These are phyloP conservation scores for Allomyces macrogynus DNA, from an alignment of 192 early-diverging fungal species.

Conservation along the genomic window DNA sequence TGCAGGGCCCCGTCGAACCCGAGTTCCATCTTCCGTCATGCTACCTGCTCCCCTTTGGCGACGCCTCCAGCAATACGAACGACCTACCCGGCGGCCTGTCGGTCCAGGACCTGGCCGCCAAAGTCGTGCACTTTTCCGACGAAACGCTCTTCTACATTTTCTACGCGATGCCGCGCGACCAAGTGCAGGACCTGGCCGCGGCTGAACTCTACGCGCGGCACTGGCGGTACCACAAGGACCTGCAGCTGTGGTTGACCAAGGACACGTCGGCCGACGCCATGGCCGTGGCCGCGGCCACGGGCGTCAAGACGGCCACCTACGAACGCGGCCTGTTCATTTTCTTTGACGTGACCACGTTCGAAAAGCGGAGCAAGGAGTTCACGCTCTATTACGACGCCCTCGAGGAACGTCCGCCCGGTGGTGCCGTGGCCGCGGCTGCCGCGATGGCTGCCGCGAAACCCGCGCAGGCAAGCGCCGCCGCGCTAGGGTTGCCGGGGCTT, in stretches of 20 bases:
- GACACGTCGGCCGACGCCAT: slow-evolving; percentile 22
- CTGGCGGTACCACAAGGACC: slow-evolving; percentile 94
- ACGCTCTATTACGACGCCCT: slow-evolving; percentile 67
- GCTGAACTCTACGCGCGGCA: slow-evolving; percentile 81
- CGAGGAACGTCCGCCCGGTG: slow-evolving; percentile 45
- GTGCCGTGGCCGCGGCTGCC: too few species aligned
- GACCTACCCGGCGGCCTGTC: slow-evolving; percentile 32
- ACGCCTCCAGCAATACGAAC: not conserved
- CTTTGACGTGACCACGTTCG: slow-evolving; percentile 81
- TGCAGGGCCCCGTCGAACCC: slow-evolving; percentile 49
- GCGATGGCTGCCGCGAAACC: not conserved
- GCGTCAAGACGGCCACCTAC: slow-evolving; percentile 34
- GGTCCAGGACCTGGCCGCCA: slow-evolving; percentile 37
- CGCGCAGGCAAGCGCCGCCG: too few species aligned
- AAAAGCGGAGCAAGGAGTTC: slow-evolving; percentile 74
- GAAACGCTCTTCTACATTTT: slow-evolving; percentile 97
- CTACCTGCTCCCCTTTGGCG: slow-evolving; percentile 45
- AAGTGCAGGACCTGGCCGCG: slow-evolving; percentile 77
- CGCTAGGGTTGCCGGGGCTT: too few species aligned
- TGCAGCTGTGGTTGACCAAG: slow-evolving; percentile 78
- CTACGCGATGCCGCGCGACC: slow-evolving; percentile 86
- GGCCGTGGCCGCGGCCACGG: slow-evolving; percentile 9
- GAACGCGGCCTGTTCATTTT: slow-evolving; percentile 79
- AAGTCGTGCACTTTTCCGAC: slow-evolving; percentile 54
- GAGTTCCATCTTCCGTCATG: slow-evolving; percentile 68